These are phyloP conservation scores for Kwoniella dendrophila DNA, from an alignment of 768 basidiomycete species.

Conservation along the genomic window DNA sequence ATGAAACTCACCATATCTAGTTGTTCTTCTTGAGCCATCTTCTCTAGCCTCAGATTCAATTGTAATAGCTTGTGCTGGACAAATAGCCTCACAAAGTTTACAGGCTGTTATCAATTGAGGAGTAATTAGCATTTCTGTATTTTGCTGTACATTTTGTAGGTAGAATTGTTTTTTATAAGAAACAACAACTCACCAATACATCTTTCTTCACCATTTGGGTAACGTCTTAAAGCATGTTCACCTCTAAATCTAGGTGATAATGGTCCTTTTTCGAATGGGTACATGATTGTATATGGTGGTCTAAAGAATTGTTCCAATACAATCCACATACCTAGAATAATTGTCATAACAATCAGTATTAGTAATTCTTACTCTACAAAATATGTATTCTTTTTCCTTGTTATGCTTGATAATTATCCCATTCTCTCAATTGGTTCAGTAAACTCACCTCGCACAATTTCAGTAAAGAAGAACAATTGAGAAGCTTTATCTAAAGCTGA, in stretches of 20 bases:
- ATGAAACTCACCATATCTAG: conserved; percentile 78
- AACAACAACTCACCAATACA: conserved; percentile 78
- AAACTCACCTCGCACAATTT: conserved; percentile 84
- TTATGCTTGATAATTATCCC: neutral
- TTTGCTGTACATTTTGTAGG: no score
- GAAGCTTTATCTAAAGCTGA: conserved; percentile 95
- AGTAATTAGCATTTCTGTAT: no score
- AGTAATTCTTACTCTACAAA: neutral
- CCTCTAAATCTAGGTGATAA: conserved; percentile 97
- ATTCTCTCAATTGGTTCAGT: neutral
- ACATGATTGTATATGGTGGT: conserved; percentile 92
- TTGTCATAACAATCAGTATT: neutral
- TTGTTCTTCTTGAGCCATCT: conserved; percentile 95
- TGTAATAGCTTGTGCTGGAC: conserved; percentile 98
- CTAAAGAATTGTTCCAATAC: conserved; percentile 65
- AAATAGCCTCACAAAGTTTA: conserved; percentile 98
- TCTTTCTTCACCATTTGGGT: conserved; percentile 96
- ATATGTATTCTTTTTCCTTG: neutral
- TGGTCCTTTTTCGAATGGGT: conserved; percentile 95
- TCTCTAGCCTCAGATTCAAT: conserved; percentile 95
- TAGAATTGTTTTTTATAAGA: neutral
- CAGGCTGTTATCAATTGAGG: conserved; percentile 70
- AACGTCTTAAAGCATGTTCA: conserved; percentile 93
- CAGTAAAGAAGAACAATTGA: conserved; percentile 97
- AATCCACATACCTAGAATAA: conserved; percentile 87